These are phyloP conservation scores for Pseudoturritis turrita DNA, from an alignment of 345 rosid species.

Conservation along the genomic window DNA sequence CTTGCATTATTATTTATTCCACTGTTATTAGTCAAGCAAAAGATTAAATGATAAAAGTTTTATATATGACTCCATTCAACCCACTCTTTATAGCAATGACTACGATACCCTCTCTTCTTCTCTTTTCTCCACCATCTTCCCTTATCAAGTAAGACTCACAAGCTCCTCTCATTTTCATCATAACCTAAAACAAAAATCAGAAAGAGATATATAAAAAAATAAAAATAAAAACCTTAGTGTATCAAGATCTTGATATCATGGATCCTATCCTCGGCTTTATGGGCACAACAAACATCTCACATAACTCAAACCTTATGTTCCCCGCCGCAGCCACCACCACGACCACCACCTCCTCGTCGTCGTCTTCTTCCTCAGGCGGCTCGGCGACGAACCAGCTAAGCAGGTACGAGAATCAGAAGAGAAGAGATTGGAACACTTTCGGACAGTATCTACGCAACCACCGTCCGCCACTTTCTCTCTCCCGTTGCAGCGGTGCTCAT, in stretches of 20 bases:
- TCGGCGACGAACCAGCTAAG: constrained; percentile 55
- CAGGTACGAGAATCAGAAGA: constrained; percentile 94
- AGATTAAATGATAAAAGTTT: neutral
- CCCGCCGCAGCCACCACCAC: constrained; percentile 21
- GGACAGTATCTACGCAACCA: constrained; percentile 93
- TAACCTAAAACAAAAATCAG: constrained; percentile 14
- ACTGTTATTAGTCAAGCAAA: constrained; percentile 30
- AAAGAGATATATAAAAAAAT: neutral
- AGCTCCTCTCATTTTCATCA: constrained; percentile 10
- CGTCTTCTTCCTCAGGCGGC: constrained; percentile 39
- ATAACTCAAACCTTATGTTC: constrained; percentile 30
- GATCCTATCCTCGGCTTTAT: constrained; percentile 53
- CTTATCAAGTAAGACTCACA: constrained; percentile 23
- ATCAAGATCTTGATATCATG: constrained; percentile 30
- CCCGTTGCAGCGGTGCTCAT: constrained; percentile 95
- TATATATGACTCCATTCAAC: constrained; percentile 14
- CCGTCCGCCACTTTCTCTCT: constrained; percentile 82
- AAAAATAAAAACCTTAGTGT: neutral
- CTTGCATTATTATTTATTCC: constrained; percentile 15
- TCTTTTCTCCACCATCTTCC: constrained; percentile 15
- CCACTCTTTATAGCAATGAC: constrained; percentile 22
- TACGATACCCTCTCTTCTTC: constrained; percentile 11
- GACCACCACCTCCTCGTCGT: constrained; percentile 24
- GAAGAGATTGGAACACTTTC: constrained; percentile 95
- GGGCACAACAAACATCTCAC: constrained; percentile 19